Evolutionary conservation across 2,329 filamentous ascomycete species (phyloP).

Genomic region (Cryphonectria japonica): DNA sequence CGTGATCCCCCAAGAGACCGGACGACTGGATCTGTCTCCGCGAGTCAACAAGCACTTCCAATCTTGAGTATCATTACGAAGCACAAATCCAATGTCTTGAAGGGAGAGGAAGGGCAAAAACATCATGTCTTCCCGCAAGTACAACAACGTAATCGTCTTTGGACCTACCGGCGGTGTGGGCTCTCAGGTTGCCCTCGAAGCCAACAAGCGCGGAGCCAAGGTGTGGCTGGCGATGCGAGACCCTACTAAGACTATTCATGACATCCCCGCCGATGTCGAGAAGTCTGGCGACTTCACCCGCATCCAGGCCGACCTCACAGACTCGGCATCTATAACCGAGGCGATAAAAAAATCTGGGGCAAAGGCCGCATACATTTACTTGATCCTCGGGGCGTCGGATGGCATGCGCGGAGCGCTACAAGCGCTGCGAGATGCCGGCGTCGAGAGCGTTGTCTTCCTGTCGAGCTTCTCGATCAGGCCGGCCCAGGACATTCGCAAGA

Average conservation of each 20-base stretch:
- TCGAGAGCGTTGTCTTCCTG: constrained; percentile 50
- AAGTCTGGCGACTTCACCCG: constrained; percentile 29
- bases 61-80: background rate
- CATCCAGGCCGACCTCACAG: constrained; percentile 46
- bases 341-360: constrained; percentile 49
- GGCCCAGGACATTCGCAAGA: constrained; percentile 33
- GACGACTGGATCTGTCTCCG: background rate
- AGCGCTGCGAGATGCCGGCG: constrained; percentile 49
- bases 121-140: constrained; percentile 21
- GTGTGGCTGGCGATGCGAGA: constrained; percentile 32
- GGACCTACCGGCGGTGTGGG: constrained; percentile 53
- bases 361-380: constrained; percentile 54
- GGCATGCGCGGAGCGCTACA: constrained; percentile 44
- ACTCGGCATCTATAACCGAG: constrained; percentile 43
- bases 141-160: constrained; percentile 48
- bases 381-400: constrained; percentile 39
- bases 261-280: constrained; percentile 25
- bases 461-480: constrained; percentile 42
- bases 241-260: constrained; percentile 45
- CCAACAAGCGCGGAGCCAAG: constrained; percentile 45
- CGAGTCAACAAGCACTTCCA: background rate
- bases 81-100: background rate
- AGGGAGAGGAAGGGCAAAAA: background rate
- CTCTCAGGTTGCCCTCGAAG: constrained; percentile 43
- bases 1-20: background rate